Conservation (phyloP, 1,284 basidiomycete genomes). For the Rhodotorula sp. region DNA sequence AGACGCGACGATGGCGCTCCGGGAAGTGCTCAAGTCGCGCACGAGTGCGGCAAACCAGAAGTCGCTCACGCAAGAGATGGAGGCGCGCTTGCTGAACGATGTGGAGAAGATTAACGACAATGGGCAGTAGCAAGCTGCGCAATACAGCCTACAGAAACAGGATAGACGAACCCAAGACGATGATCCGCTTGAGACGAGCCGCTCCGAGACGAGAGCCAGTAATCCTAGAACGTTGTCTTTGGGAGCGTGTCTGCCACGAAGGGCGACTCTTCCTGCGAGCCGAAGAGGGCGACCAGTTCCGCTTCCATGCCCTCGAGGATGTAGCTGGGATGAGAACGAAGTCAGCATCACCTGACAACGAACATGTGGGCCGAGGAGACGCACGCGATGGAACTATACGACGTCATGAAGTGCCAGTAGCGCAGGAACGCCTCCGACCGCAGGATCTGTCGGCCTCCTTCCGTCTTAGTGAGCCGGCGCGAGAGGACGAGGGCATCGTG, state of each 20-base stretch:
- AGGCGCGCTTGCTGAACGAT: slow-evolving; percentile 55
- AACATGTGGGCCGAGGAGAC: slow-evolving; percentile 18
- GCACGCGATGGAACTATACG: slow-evolving; percentile 31
- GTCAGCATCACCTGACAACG: slow-evolving; percentile 39
- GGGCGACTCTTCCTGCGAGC: slow-evolving; percentile 42
- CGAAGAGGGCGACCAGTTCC: slow-evolving; percentile 42
- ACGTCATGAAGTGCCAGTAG: slow-evolving; percentile 40
- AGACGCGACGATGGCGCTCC: slow-evolving; percentile 84
- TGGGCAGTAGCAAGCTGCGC: not conserved
- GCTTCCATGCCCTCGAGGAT: slow-evolving; percentile 39
- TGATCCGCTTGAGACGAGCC: too few species aligned
- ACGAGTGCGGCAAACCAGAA: slow-evolving; percentile 85
- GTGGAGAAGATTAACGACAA: not conserved
- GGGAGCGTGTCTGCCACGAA: slow-evolving; percentile 12
- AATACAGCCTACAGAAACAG: not conserved
- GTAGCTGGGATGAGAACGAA: slow-evolving; percentile 25
- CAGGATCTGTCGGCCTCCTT: slow-evolving; percentile 43
- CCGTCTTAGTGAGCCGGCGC: slow-evolving; percentile 39
- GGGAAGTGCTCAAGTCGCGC: slow-evolving; percentile 67
- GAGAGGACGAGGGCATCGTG: slow-evolving; percentile 48
- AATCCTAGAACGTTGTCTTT: not conserved
- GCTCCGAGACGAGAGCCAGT: too few species aligned
- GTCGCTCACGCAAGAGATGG: slow-evolving; percentile 70
- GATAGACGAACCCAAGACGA: too few species aligned
- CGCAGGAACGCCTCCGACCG: slow-evolving; percentile 44